phyloP scores from a whole-genome alignment of 108 stramenopile genomes.

The Skeletonema potamos region DNA sequence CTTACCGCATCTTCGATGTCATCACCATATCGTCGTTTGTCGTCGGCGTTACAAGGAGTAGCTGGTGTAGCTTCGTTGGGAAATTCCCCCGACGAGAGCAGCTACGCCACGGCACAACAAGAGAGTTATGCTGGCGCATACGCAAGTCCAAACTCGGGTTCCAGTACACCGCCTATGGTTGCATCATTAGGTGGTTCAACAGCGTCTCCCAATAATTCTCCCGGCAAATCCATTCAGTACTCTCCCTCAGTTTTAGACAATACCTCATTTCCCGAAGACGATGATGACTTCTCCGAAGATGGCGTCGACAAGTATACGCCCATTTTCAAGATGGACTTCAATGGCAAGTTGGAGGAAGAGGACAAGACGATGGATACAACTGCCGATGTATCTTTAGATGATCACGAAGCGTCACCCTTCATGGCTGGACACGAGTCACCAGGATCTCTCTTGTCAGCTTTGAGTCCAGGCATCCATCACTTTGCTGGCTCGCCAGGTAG shows the following conservation, averaged over 20 bases:
- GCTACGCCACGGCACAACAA: slow-evolving; percentile 5
- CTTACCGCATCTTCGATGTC: not conserved
- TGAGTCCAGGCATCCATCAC: not conserved
- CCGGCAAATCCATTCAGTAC: slow-evolving; percentile 22
- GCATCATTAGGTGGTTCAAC: slow-evolving; percentile 3
- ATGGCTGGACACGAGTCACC: slow-evolving; percentile 43
- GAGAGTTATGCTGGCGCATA: slow-evolving; percentile 5
- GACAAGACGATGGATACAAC: slow-evolving; percentile 17
- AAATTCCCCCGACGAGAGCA: slow-evolving; percentile 1
- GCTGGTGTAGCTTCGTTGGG: not conserved
- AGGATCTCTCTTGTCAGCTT: slow-evolving; percentile 8
- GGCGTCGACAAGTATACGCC: slow-evolving; percentile 28
- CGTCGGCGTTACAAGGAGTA: not conserved
- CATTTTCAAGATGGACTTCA: slow-evolving; percentile 32
- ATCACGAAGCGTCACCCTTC: slow-evolving; percentile 5
- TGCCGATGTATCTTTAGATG: slow-evolving; percentile 7
- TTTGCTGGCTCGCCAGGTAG: not conserved
- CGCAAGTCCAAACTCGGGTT: not conserved
- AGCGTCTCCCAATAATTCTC: slow-evolving; percentile 5
- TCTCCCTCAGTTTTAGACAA: slow-evolving; percentile 47
- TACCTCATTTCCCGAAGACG: slow-evolving; percentile 40
- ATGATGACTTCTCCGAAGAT: slow-evolving; percentile 45
- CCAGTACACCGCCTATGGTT: not conserved
- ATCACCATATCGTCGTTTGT: slow-evolving; percentile 1
- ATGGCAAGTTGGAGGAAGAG: slow-evolving; percentile 21